Evolutionary conservation across 192 early-diverging fungal genomes (phyloP), one percentile per base, ranked within the genome.

Genomic region (Podila clonocystis): DNA sequence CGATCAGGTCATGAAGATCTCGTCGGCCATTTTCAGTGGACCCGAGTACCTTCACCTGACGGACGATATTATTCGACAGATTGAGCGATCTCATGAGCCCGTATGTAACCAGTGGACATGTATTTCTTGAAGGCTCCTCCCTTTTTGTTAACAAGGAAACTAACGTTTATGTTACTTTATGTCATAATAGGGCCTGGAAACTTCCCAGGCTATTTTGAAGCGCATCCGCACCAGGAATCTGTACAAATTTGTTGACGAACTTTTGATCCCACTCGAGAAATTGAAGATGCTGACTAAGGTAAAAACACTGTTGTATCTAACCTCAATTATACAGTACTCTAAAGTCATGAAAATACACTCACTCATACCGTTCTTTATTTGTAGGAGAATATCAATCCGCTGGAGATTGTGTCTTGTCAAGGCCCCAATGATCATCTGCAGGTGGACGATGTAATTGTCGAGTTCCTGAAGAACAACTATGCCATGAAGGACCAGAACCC

Each of bases 401-500:
- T 83, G 15, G 87, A 91, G 50, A 91, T 95, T 65, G 85, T 91
- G 26, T 85, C 84, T 6, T 82, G 90, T 65, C 91, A 94, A 62
- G 65, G 73, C 7, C 72, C 83, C 29, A 87, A 86, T 41, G 94
- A 92, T 58, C 75, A 86, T 64, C 82, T 98, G 41, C 71, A 41
- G 0, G 87, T 87, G 68, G 74, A 88, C 8, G 96, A 97, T 73
- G 89, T 97, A 9, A 90, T 94, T 78, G 86, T 96, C 4, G 85
- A 94, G 50, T 89, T 87, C 62, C 58, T 89, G 9, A 91, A 87
- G 26, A 88, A 97, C 24, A 91, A 94, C 73, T 97, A 94, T 82
- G 94, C 94, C n/a, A 93, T 95, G 90, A 89, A 91, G 63, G 90
- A 91, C 57, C 79, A 89, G 31, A 97, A 99, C 67, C 97, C 97